Percentiles rank a stretch among this genome's conserved stretches.
These are phyloP conservation scores for Gymnopilus dilepis DNA, from an alignment of 768 basidiomycete genomes.

Conservation along the genomic window DNA sequence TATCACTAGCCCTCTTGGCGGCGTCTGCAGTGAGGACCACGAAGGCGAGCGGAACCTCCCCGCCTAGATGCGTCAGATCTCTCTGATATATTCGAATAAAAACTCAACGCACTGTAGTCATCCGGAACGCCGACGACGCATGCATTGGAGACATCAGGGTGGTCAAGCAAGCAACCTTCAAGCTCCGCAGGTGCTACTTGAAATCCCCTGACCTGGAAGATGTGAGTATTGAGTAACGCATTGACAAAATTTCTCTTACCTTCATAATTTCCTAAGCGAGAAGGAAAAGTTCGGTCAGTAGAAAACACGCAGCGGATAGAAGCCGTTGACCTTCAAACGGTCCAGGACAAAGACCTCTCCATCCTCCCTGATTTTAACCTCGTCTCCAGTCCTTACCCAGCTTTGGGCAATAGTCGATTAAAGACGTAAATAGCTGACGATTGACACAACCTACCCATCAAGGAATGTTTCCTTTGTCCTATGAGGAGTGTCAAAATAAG, in stretches of 20 bases:
- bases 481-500: neutral
- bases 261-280: constrained; percentile 51
- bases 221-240: constrained; percentile 8
- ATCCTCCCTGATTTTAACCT: constrained; percentile 58
- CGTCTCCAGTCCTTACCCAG: constrained; percentile 75
- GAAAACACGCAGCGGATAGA: neutral
- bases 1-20: constrained; percentile 35
- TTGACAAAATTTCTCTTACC: constrained; percentile 18
- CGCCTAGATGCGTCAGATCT: constrained; percentile 38
- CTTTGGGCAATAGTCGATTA: constrained; percentile 32
- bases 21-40: constrained; percentile 57
- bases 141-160: constrained; percentile 61
- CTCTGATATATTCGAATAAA: neutral
- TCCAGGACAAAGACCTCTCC: constrained; percentile 66
- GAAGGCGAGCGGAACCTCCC: constrained; percentile 75
- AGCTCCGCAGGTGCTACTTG: constrained; percentile 80
- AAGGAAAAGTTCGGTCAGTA: neutral
- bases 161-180: constrained; percentile 66
- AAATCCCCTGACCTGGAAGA: constrained; percentile 62
- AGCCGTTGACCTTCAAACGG: constrained; percentile 57
- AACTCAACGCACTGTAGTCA: constrained; percentile 54
- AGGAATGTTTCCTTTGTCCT: constrained; percentile 75
- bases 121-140: constrained; percentile 73
- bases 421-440: no score
- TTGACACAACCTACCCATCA: constrained; percentile 70